A percentile compares a stretch with the other conserved stretches of the same genome.
These are phyloP conservation scores for Phialemoniopsis sp. DNA, from an alignment of 2,329 filamentous ascomycete genomes.

Conservation along the genomic window DNA sequence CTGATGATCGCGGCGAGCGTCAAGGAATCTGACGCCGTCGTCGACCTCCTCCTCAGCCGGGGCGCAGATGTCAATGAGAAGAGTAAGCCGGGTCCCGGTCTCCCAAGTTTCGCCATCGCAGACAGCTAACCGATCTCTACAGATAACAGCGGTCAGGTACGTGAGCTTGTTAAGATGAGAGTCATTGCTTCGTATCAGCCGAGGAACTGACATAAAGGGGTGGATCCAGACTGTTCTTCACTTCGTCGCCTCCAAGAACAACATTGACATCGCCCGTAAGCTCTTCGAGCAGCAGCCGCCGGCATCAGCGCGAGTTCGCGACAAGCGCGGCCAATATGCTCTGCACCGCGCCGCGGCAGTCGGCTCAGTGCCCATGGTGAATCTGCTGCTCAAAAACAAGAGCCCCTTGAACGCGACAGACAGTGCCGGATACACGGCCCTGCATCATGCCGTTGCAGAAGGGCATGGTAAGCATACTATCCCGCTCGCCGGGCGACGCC, in stretches of 20 bases:
- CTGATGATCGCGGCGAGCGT: slow-evolving; percentile 79
- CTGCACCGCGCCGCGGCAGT: slow-evolving; percentile 89
- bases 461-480: slow-evolving; percentile 51
- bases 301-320: slow-evolving; percentile 75
- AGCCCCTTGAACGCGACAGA: slow-evolving; percentile 85
- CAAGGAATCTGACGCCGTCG: slow-evolving; percentile 64
- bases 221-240: slow-evolving; percentile 72
- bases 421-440: slow-evolving; percentile 74
- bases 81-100: slow-evolving; percentile 39
- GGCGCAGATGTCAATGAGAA: slow-evolving; percentile 71
- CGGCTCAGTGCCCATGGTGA: slow-evolving; percentile 84
- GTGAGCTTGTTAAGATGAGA: no score
- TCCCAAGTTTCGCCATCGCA: background rate
- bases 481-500: background rate
- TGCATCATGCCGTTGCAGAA: slow-evolving; percentile 84
- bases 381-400: slow-evolving; percentile 62
- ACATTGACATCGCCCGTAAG: slow-evolving; percentile 74
- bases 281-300: slow-evolving; percentile 67
- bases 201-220: background rate
- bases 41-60: slow-evolving; percentile 63
- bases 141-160: slow-evolving; percentile 64
- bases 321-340: slow-evolving; percentile 83
- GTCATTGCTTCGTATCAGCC: no score
- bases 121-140: slow-evolving; percentile 9
- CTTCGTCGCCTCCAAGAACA: slow-evolving; percentile 86